Evolutionary conservation across 1,284 basidiomycete genomes (phyloP).

Genomic region (Fomes fomentarius): DNA sequence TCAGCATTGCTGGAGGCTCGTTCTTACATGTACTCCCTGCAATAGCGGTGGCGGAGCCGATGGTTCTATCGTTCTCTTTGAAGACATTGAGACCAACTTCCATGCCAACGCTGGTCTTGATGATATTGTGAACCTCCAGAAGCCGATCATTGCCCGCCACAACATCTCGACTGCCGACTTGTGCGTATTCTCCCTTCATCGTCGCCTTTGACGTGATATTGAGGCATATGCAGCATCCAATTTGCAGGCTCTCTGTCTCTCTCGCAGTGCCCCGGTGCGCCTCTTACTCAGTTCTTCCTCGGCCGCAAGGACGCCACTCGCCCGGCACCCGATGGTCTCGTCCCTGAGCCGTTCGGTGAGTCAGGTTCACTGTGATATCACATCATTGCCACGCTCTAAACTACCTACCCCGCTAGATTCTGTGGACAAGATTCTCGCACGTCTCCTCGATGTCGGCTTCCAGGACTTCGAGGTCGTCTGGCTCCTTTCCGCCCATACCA

Average conservation of each 20-base stretch:
- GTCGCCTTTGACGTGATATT: not conserved
- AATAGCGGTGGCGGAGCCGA: constrained; percentile 1
- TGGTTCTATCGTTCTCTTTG: constrained; percentile 1
- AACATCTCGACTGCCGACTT: constrained; percentile 6
- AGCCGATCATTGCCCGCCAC: constrained; percentile 2
- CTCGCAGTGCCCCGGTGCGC: constrained; percentile 32
- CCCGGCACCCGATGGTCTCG: not conserved
- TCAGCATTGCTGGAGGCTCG: not conserved
- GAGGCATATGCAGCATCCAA: constrained; percentile 20
- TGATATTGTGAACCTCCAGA: constrained; percentile 1
- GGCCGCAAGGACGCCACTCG: constrained; percentile 16
- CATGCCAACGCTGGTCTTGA: constrained; percentile 1
- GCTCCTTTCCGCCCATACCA: not conserved
- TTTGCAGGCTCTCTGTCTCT: constrained; percentile 33
- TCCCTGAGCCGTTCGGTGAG: constrained; percentile 2
- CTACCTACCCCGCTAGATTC: not conserved
- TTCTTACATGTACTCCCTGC: no score
- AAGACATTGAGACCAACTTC: not conserved
- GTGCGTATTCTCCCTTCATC: not conserved
- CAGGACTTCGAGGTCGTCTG: constrained; percentile 16
- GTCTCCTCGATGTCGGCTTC: constrained; percentile 12
- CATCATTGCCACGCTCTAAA: not conserved
- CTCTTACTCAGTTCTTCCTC: constrained; percentile 28
- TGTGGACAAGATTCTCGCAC: constrained; percentile 5
- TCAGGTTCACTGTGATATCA: not conserved